Conservation (phyloP, 371 early-diverging fungal species). For the Cokeromyces recurvatus region DNA sequence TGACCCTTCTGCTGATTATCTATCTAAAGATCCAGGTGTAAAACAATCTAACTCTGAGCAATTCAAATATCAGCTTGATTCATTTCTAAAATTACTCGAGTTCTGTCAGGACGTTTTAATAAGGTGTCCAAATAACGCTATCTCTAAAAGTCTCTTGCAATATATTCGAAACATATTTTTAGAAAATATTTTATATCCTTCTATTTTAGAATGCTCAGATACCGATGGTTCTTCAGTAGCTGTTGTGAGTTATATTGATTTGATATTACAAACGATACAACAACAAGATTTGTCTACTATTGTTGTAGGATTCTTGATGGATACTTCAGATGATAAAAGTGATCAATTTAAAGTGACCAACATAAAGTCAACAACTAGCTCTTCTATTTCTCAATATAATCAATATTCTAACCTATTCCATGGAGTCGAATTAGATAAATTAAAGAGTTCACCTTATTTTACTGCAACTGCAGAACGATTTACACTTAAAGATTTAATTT, state of each 20-base stretch:
- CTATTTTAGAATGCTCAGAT: constrained; percentile 84
- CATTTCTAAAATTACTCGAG: constrained; percentile 71
- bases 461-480: constrained; percentile 22
- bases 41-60: constrained; percentile 53
- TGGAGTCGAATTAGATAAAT: not conserved
- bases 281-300: constrained; percentile 73
- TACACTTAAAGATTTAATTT: constrained; percentile 76
- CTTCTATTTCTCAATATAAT: not conserved
- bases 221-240: constrained; percentile 89
- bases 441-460: constrained; percentile 12
- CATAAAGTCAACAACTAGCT: not conserved
- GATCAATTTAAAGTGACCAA: not conserved
- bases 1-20: not conserved
- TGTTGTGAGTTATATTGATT: constrained; percentile 82
- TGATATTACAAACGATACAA: constrained; percentile 70
- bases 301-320: constrained; percentile 74
- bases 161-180: constrained; percentile 74
- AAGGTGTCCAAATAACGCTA: constrained; percentile 72
- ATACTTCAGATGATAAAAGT: constrained; percentile 8
- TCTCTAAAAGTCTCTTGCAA: constrained; percentile 60
- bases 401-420: too few relatives aligned
- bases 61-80: constrained; percentile 73
- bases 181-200: constrained; percentile 82
- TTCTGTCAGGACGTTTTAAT: constrained; percentile 85
- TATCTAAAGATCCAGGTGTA: constrained; percentile 23